phyloP scores from a whole-genome alignment of 768 basidiomycete species.

The Kwoniella europaea region DNA sequence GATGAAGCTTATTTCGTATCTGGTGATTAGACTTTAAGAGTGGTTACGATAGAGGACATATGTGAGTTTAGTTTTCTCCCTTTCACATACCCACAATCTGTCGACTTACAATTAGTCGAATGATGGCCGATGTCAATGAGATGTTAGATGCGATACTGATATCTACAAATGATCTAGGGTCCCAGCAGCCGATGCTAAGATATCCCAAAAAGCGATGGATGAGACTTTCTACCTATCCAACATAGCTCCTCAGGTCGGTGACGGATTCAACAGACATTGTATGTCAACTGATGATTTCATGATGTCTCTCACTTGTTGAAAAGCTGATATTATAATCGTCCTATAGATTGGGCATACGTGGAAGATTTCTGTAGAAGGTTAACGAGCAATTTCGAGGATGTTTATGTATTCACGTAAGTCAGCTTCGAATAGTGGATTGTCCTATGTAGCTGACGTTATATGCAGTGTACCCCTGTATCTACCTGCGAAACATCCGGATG shows the following conservation, averaged over 20 bases:
- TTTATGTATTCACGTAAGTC: conserved; percentile 85
- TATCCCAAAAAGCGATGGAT: conserved; percentile 89
- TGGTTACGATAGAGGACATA: conserved; percentile 95
- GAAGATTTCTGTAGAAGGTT: conserved; percentile 94
- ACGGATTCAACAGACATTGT: conserved; percentile 97
- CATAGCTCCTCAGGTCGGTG: conserved; percentile 97
- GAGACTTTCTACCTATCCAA: conserved; percentile 95
- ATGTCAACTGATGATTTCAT: conserved; percentile 46
- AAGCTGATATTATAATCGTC: not conserved
- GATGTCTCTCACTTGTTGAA: too few species aligned
- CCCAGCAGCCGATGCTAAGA: conserved; percentile 93
- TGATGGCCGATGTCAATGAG: too few species aligned
- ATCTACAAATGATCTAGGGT: conserved; percentile 65
- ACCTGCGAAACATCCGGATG: conserved; percentile 80
- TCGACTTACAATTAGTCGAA: too few species aligned
- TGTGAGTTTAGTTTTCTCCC: conserved; percentile 65
- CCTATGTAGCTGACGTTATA: not conserved
- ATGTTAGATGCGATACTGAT: too few species aligned
- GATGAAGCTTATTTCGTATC: not conserved
- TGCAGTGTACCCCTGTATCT: conserved; percentile 85
- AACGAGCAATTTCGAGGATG: conserved; percentile 85
- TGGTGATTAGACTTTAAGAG: conserved; percentile 69
- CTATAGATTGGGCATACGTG: conserved; percentile 92
- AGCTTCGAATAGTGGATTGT: too few species aligned
- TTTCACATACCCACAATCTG: not conserved